Percentiles rank a stretch among this genome's conserved stretches.
These are phyloP conservation scores for Nematocida parisii DNA, from an alignment of 371 early-diverging fungal species.

Conservation along the genomic window DNA sequence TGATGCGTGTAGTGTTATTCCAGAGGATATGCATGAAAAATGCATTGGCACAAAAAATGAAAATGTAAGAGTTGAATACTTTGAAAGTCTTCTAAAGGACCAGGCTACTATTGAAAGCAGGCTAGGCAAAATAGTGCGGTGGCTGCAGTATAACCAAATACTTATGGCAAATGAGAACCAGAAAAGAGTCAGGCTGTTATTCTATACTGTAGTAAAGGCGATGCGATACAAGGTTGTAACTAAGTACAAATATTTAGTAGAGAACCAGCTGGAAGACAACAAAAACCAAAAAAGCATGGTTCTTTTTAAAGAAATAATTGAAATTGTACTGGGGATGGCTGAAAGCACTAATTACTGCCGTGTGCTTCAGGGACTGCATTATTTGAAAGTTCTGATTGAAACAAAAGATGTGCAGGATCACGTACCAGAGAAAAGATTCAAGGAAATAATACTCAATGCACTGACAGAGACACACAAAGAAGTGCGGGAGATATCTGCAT, in stretches of 20 bases:
- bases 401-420: neutral
- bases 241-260: neutral
- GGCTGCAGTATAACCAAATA: constrained; percentile 44
- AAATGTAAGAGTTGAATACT: constrained; percentile 39
- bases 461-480: constrained; percentile 26
- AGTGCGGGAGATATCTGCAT: constrained; percentile 20
- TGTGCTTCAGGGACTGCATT: constrained; percentile 32
- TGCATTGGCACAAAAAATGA: constrained; percentile 4
- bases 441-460: constrained; percentile 5
- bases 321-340: constrained; percentile 25
- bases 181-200: constrained; percentile 13
- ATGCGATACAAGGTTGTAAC: neutral
- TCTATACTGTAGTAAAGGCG: constrained; percentile 4
- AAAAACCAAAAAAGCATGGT: neutral
- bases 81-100: constrained; percentile 20
- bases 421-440: neutral
- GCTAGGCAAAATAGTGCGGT: neutral
- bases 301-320: constrained; percentile 18
- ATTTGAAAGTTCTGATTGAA: constrained; percentile 1
- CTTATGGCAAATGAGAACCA: constrained; percentile 32
- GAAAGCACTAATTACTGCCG: constrained; percentile 18
- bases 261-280: neutral
- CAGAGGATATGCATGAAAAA: neutral
- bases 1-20: neutral
- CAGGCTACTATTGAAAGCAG: neutral